Evolutionary conservation across 1,284 basidiomycete species (phyloP), one percentile per base, ranked within the genome.

Genomic region (Malassezia vespertilionis): DNA sequence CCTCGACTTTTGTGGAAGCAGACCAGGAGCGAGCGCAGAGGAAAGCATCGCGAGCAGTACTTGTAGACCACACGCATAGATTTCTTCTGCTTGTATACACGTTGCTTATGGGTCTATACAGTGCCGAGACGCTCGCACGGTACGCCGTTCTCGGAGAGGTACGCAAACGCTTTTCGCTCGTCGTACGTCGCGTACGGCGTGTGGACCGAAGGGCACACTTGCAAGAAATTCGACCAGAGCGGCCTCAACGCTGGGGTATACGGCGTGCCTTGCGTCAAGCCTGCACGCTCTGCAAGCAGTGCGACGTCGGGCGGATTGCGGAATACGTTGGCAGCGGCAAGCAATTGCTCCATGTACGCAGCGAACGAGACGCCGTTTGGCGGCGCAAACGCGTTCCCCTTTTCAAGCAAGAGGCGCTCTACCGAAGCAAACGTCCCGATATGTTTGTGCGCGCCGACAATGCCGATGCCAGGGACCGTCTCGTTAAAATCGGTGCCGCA

Each of bases 401-500:
- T 22, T 8, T 27, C 14, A 20, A 36, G 24, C 15, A 42, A 10
- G 14, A 23, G 9, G 34, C 31, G 42, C 27, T 22, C 23, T n/a
- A 22, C 18, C 11, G 47, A n/a, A 9, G 18, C 32, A 20, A 33
- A 9, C 15, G 17, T 4, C 15, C 31, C 4, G 18, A 42, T 14
- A 9, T 12, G 15, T 6, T 34, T 32, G 37, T 40, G 31, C 7
- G 36, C 48, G 31, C 20, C 21, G 11, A 31, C 36, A 1, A 31
- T 52, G 9, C 60, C 65, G 9, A 69, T 57, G 0, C 61, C 58
- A 0, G 65, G 60, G 3, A 69, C 35, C 8, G 67, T 66, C 22
- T 62, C 54, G 45, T 68, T 68, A 41, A 65, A 69, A 38, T 69
- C 67, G 10, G 67, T 69, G n/a, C 67, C 67, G 39, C 63, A 64